phyloP scores from a whole-genome alignment of 345 rosid species.

The Camelina sativa region DNA sequence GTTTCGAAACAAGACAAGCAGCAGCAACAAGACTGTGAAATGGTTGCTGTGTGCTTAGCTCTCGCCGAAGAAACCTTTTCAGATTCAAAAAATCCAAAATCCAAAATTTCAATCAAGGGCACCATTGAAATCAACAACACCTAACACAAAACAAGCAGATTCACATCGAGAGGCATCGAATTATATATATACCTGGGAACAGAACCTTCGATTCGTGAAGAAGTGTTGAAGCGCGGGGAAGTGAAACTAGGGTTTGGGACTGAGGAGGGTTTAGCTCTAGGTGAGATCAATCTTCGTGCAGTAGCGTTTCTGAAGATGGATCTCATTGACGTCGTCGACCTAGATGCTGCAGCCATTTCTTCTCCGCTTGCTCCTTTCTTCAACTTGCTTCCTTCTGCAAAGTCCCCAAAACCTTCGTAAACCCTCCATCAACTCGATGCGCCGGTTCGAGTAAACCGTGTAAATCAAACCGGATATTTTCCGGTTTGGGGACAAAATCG shows the following conservation, averaged over 20 bases:
- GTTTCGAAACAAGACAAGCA: constrained; percentile 77
- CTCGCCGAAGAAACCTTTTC: constrained; percentile 62
- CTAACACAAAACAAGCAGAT: not conserved
- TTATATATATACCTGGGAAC: constrained; percentile 39
- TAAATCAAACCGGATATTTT: not conserved
- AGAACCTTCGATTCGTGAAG: constrained; percentile 47
- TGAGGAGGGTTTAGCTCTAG: constrained; percentile 32
- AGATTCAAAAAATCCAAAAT: constrained; percentile 19
- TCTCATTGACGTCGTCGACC: constrained; percentile 54
- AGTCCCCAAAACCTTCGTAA: constrained; percentile 48
- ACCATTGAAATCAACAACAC: not conserved
- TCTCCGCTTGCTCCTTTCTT: not conserved
- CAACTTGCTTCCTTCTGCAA: constrained; percentile 13
- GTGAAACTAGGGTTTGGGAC: constrained; percentile 45
- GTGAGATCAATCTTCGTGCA: constrained; percentile 32
- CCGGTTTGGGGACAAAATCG: not conserved
- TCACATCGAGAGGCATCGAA: not conserved
- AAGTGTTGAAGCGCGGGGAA: constrained; percentile 41
- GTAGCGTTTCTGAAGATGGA: constrained; percentile 46
- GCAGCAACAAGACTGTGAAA: constrained; percentile 66
- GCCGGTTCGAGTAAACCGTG: constrained; percentile 1
- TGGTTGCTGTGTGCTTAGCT: constrained; percentile 66
- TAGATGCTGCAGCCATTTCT: constrained; percentile 55
- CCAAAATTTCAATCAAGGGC: constrained; percentile 8
- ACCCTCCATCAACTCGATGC: not conserved